phyloP scores from a whole-genome alignment of 257 asterid species.

The Rehmannia glutinosa region DNA sequence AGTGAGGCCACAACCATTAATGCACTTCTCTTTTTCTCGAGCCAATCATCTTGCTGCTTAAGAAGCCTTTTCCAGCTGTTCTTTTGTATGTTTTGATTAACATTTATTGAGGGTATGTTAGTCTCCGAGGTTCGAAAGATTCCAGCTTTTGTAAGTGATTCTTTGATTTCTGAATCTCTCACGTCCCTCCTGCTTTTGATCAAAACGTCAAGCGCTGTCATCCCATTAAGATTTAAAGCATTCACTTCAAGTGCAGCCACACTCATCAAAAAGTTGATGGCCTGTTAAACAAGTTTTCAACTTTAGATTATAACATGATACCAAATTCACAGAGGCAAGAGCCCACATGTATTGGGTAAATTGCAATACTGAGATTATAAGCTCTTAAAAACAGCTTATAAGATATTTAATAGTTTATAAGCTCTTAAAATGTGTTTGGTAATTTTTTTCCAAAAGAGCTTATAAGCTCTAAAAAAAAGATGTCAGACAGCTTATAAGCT shows the following conservation, averaged over 20 bases:
- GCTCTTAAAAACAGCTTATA: no score
- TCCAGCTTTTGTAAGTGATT: background rate
- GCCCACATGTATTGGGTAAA: no score
- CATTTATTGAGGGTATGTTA: background rate
- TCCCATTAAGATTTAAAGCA: background rate
- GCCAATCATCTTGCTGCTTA: background rate
- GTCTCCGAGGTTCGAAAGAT: background rate
- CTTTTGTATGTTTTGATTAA: background rate
- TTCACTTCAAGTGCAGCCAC: conserved; percentile 3
- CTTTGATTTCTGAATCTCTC: background rate
- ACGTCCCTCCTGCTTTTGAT: conserved; percentile 8
- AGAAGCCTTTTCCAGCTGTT: background rate
- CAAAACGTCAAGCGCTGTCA: conserved; percentile 10
- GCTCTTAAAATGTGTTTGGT: no score
- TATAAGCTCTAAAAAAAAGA: no score
- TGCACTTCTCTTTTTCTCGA: conserved; percentile 4
- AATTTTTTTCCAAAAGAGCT: no score
- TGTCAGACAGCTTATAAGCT: no score
- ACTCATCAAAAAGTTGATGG: background rate
- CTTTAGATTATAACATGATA: no score
- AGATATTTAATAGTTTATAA: no score
- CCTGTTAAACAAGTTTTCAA: background rate
- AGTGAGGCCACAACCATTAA: conserved; percentile 36
- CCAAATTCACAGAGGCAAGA: no score
- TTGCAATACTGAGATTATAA: no score